Conservation (phyloP, 345 rosid species). For the Conringia planisiliqua region DNA sequence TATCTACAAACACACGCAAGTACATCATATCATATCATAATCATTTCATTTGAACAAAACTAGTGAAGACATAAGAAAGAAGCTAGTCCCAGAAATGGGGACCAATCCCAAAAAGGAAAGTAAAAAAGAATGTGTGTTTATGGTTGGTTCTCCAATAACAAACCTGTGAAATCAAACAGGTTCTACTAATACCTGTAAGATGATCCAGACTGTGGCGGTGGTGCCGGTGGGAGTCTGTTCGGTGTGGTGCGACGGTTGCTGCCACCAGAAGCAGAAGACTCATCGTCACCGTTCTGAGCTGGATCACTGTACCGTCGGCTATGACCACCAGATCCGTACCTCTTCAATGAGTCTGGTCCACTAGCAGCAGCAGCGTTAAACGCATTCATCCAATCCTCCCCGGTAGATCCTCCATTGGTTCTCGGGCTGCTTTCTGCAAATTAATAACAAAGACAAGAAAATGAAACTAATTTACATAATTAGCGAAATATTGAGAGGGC, state of each 20-base stretch:
- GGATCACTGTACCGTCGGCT: constrained; percentile 72
- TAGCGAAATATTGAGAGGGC: neutral
- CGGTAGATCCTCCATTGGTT: constrained; percentile 50
- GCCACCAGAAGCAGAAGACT: constrained; percentile 43
- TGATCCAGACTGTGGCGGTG: constrained; percentile 73
- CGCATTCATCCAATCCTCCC: constrained; percentile 97
- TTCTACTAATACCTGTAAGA: constrained; percentile 47
- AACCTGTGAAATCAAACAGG: constrained; percentile 16
- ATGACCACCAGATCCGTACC: constrained; percentile 55
- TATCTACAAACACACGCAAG: constrained; percentile 33
- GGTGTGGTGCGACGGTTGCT: constrained; percentile 76
- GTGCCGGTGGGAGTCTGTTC: constrained; percentile 77
- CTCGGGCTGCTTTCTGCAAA: constrained; percentile 83
- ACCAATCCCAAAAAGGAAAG: constrained; percentile 2
- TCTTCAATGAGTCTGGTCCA: constrained; percentile 48
- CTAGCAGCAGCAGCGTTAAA: constrained; percentile 87
- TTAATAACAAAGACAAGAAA: constrained; percentile 14
- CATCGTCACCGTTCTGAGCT: constrained; percentile 70
- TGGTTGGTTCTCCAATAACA: constrained; percentile 9
- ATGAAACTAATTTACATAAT: neutral
- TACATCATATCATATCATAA: constrained; percentile 19
- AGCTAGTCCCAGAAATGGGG: constrained; percentile 28
- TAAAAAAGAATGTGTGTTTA: neutral
- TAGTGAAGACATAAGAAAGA: constrained; percentile 1
- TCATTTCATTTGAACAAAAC: neutral